phyloP scores from a whole-genome alignment of 2,329 filamentous ascomycete genomes.

The Paecilomyces fulvus region DNA sequence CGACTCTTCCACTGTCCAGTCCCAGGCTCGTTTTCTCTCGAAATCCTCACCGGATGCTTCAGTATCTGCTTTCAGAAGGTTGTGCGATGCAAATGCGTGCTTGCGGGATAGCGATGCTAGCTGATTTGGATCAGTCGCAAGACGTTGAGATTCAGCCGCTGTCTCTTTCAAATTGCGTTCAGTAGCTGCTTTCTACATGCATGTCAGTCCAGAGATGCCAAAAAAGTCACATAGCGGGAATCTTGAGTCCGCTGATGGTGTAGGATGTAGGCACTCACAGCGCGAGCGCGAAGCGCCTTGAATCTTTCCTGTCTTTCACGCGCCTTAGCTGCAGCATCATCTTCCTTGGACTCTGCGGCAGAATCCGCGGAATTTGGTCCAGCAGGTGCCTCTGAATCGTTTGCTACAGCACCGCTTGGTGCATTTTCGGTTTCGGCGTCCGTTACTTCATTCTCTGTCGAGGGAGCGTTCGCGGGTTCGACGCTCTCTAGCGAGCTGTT shows the following conservation, averaged over 20 bases:
- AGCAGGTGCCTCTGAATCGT: conserved; percentile 3
- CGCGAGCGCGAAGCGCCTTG: conserved; percentile 75
- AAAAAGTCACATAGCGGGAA: neutral
- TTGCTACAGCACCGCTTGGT: neutral
- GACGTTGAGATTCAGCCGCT: conserved; percentile 69
- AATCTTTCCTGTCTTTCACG: conserved; percentile 71
- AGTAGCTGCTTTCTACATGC: conserved; percentile 30
- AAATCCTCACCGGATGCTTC: conserved; percentile 84
- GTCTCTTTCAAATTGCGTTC: conserved; percentile 70
- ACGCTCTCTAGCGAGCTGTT: neutral
- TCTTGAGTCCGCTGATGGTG: neutral
- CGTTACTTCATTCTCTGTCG: neutral
- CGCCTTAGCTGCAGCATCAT: conserved; percentile 22
- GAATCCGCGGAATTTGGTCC: conserved; percentile 4
- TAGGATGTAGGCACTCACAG: conserved; percentile 33
- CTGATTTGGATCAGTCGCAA: conserved; percentile 67
- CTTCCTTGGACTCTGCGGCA: conserved; percentile 7
- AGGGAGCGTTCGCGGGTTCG: neutral
- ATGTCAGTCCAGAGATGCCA: conserved; percentile 12
- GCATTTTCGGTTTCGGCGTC: conserved; percentile 1
- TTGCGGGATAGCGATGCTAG: conserved; percentile 74
- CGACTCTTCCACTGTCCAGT: conserved; percentile 93
- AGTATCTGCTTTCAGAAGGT: conserved; percentile 84
- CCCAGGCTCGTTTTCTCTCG: conserved; percentile 95
- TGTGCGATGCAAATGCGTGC: conserved; percentile 81